Base-by-base conservation (phyloP, 805 yeast genomes). In the Metahyphopichia silvanorum region DNA sequence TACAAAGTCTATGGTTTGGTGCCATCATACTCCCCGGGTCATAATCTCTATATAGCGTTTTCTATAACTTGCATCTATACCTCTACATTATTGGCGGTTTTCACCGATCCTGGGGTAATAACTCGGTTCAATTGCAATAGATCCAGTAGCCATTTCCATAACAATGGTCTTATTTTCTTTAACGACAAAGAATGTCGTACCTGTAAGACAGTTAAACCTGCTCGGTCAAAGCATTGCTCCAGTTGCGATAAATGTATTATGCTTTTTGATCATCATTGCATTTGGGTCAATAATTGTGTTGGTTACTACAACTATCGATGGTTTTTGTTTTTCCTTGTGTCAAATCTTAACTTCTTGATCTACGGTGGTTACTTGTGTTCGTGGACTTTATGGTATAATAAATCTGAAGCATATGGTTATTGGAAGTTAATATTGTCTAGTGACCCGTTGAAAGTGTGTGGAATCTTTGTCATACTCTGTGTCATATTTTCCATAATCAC, bases 211-310 rank as follows among this genome's bases (percentile, higher is more conserved):
- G 27, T 49, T 37, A 53, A 76, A 55, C 84, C 84, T 0, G 83
- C 84, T 3, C 53, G 84, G 18, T 71, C 88, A 1, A 75, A 82
- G 34, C 84, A 78, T 49, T 79, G 84, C 50, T 57, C 71, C 1
- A 68, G 81, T 1, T 86, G 95, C 48, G 59, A 73, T 19, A 34
- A 48, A 15, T 78, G 84, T 46, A 54, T 71, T 2, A 57, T 66
- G 24, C 43, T 70, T 40, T 64, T 56, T 41, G 84, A 78, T 52
- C 84, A 78, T 47, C 83, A 78, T 53, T 78, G 84, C 47, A 48
- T 77, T 11, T 78, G 82, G 80, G 68, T 78, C 26, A 80, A 82
- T 47, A 84, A 79, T 44, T 86, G 95, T 51, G 71, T 86, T 25
- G 95, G 95, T 1, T 62, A 65, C 40, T 66, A 72, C 28, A 86